These are phyloP conservation scores for Eucalyptus curtisii DNA, from an alignment of 345 rosid genomes.

Conservation along the genomic window DNA sequence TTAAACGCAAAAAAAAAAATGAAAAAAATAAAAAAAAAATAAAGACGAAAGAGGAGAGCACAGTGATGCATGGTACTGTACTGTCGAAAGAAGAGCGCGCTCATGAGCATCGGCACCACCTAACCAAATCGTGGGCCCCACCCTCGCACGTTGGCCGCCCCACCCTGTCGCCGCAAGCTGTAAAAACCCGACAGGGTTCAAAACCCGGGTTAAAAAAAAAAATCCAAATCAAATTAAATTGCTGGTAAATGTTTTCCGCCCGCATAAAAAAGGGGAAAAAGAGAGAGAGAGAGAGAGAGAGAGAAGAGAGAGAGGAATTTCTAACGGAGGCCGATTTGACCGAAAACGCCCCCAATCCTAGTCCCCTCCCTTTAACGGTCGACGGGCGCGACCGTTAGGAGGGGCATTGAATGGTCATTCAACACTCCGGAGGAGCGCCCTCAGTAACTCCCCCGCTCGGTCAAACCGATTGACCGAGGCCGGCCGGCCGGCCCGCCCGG, in stretches of 20 bases:
- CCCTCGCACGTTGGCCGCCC: not conserved
- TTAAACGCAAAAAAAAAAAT: not conserved
- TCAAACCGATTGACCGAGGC: not conserved
- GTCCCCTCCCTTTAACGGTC: not conserved
- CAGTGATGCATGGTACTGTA: not conserved
- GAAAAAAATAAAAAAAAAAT: too few species aligned
- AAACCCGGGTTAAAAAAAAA: not conserved
- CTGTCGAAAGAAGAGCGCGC: not conserved
- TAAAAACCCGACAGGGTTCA: not conserved
- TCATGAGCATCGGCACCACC: not conserved
- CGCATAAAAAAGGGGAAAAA: not conserved
- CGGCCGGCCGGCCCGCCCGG: not conserved
- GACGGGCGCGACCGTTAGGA: not conserved
- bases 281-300: rapidly evolving
- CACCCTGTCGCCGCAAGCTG: not conserved
- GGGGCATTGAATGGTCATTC: not conserved
- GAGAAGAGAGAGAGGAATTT: not conserved
- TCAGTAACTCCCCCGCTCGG: not conserved
- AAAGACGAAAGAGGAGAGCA: not conserved
- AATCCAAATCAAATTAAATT: too few species aligned
- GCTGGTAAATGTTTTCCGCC: not conserved
- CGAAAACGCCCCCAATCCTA: not conserved
- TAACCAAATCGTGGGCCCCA: not conserved
- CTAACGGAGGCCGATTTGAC: not conserved
- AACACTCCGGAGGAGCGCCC: not conserved